phyloP scores from a whole-genome alignment of 2,329 filamentous ascomycete species.

The Rhynchosporium secalis region DNA sequence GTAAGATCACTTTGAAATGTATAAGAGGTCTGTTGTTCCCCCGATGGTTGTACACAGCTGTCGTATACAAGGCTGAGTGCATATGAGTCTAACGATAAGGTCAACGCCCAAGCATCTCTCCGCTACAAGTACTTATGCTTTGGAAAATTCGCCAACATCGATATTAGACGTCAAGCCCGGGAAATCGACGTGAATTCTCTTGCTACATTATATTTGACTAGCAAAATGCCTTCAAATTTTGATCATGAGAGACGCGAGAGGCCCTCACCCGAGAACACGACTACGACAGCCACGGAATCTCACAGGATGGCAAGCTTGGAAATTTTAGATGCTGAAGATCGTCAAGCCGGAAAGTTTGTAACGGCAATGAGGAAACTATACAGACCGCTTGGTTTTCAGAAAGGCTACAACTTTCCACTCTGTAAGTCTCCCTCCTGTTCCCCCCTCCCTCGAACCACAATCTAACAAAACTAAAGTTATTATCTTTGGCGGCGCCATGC shows the following conservation, averaged over 20 bases:
- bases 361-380: slow-evolving; percentile 45
- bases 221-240: background rate
- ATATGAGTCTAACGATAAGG: slow-evolving; percentile 1
- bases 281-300: background rate
- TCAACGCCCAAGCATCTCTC: background rate
- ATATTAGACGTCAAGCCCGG: too few relatives aligned
- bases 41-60: background rate
- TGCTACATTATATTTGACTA: too few relatives aligned
- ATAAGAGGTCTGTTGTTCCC: background rate
- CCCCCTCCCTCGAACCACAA: background rate
- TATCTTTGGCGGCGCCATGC: slow-evolving; percentile 31
- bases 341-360: background rate
- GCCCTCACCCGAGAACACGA: background rate
- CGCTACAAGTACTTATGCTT: background rate
- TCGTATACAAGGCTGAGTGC: background rate
- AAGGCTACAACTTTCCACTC: slow-evolving; percentile 59
- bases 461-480: slow-evolving; percentile 16
- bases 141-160: background rate
- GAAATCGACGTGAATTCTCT: too few relatives aligned
- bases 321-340: background rate
- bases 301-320: too few relatives aligned
- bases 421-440: slow-evolving; percentile 21
- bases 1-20: slow-evolving; percentile 1
- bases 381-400: slow-evolving; percentile 60
- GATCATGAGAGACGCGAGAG: background rate